Conservation (phyloP, 1,284 basidiomycete species). For the Apiotrichum akiyoshidainum region DNA sequence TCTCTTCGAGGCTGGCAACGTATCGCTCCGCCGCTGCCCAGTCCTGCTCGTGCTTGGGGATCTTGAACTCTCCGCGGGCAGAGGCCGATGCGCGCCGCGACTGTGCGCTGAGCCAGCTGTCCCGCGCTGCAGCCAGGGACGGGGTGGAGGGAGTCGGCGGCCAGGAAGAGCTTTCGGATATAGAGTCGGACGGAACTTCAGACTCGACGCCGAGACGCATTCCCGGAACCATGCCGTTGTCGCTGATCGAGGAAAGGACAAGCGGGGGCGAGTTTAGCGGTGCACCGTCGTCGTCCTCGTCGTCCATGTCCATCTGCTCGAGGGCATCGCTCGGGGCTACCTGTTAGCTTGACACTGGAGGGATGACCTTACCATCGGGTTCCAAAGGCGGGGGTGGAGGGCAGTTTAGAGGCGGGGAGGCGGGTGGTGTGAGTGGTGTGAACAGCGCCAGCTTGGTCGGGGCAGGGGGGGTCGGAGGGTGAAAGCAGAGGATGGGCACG, state of each 20-base stretch:
- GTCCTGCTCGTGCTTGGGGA: conserved; percentile 4
- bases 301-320: background rate
- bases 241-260: background rate
- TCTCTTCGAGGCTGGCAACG: background rate
- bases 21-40: background rate
- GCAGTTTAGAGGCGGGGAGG: background rate
- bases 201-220: background rate
- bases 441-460: background rate
- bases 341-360: background rate
- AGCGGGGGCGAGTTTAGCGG: background rate
- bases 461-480: background rate
- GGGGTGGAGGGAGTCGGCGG: background rate
- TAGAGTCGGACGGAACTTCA: background rate
- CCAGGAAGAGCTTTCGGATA: background rate
- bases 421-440: background rate
- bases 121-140: background rate
- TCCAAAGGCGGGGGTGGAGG: background rate
- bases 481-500: background rate
- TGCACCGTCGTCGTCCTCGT: background rate
- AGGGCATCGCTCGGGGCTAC: background rate
- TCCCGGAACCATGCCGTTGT: background rate
- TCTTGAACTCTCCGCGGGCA: conserved; percentile 1
- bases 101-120: background rate
- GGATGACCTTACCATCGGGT: background rate
- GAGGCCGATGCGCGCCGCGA: background rate